phyloP scores from a whole-genome alignment of 106 monocot species.

The Posidonia australis region DNA sequence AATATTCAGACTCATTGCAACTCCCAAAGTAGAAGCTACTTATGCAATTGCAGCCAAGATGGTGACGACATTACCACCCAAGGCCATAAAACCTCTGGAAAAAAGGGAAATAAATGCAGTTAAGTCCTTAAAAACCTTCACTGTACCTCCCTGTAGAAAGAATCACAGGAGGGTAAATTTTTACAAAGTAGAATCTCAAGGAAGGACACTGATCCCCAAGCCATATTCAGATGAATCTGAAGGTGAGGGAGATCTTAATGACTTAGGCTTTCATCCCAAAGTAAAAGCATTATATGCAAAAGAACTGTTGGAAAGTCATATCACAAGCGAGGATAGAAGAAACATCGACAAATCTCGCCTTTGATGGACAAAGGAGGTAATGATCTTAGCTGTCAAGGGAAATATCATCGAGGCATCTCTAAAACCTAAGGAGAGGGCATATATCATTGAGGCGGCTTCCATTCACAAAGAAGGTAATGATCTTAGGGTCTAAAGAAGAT shows the following conservation, averaged over 20 bases:
- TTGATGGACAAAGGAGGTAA: not conserved
- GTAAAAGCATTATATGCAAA: not conserved
- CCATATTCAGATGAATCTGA: not conserved
- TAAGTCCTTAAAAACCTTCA: not conserved
- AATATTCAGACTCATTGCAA: not conserved
- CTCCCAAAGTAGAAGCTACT: not conserved
- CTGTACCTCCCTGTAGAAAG: not conserved
- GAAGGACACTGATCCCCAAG: not conserved
- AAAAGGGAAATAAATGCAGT: not conserved
- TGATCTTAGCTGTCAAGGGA: not conserved
- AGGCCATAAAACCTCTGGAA: not conserved
- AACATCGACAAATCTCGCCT: not conserved
- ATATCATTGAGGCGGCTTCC: too few species aligned
- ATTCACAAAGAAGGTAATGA: too few species aligned
- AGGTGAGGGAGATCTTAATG: not conserved
- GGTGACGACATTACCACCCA: not conserved
- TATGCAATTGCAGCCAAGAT: not conserved
- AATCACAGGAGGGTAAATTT: not conserved
- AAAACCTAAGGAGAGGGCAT: too few species aligned
- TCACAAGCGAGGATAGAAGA: not conserved
- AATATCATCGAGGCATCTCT: not conserved
- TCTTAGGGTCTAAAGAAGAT: too few species aligned
- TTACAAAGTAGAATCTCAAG: not conserved
- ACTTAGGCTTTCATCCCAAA: not conserved
- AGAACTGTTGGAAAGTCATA: not conserved